phyloP scores from a whole-genome alignment of 2,329 filamentous ascomycete genomes.

The Xylaria sp. region DNA sequence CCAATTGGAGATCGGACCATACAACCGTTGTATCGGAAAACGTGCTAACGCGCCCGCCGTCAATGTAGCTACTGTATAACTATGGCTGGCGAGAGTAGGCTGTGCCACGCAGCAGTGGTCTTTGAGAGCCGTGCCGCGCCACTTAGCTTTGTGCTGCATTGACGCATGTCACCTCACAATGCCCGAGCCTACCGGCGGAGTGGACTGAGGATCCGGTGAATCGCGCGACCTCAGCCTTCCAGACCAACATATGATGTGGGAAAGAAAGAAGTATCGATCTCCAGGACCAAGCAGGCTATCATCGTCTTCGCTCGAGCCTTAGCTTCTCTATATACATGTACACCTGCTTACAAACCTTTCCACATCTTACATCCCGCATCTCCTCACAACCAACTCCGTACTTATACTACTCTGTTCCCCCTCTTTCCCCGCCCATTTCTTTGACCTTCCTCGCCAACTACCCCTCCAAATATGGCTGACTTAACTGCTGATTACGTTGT shows the following conservation, averaged over 20 bases:
- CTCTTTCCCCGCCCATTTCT: background rate
- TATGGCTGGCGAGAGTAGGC: background rate
- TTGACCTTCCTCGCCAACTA: background rate
- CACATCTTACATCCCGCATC: background rate
- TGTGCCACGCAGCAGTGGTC: background rate
- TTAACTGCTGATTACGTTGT: constrained; percentile 7
- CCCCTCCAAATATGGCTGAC: constrained; percentile 10
- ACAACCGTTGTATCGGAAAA: background rate
- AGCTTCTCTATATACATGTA: background rate
- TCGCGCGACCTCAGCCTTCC: constrained; percentile 11
- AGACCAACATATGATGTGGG: constrained; percentile 4
- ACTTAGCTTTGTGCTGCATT: background rate
- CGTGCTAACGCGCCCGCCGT: background rate
- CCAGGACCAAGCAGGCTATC: background rate
- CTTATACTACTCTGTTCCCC: background rate
- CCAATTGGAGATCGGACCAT: background rate
- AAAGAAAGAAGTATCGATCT: background rate
- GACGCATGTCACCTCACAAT: constrained; percentile 9
- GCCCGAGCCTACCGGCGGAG: background rate
- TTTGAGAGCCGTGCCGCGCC: background rate
- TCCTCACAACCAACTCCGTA: constrained; percentile 1
- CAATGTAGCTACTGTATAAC: background rate
- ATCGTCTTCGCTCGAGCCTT: background rate
- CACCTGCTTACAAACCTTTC: background rate
- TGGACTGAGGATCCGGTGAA: constrained; percentile 5